phyloP scores from a whole-genome alignment of 2,329 filamentous ascomycete species.

The Pseudocercospora pini-densiflorae region DNA sequence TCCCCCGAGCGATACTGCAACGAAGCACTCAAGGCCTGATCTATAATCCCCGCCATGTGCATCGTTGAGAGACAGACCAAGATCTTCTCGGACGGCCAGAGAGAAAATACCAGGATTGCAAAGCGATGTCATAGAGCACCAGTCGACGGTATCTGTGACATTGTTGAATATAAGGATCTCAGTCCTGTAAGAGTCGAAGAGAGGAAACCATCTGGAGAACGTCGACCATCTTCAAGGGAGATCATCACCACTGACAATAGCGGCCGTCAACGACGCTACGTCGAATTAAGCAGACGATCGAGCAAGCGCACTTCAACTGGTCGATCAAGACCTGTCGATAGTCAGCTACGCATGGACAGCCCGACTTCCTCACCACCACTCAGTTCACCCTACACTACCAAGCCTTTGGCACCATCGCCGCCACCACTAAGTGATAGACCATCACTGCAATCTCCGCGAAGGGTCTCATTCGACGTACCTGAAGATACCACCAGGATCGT shows the following conservation, averaged over 20 bases:
- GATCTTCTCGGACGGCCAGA: constrained; percentile 30
- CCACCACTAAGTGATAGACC: constrained; percentile 18
- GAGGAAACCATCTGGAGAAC: constrained; percentile 21
- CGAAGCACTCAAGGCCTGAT: neutral
- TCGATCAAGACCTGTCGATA: constrained; percentile 16
- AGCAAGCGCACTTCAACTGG: constrained; percentile 30
- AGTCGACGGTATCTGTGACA: constrained; percentile 27
- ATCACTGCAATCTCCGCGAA: constrained; percentile 12
- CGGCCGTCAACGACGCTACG: constrained; percentile 31
- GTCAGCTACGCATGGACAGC: constrained; percentile 26
- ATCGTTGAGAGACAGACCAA: constrained; percentile 37
- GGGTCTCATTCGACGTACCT: constrained; percentile 15
- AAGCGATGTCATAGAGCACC: constrained; percentile 32
- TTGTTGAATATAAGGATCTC: constrained; percentile 24
- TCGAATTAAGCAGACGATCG: constrained; percentile 26
- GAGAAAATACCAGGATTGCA: constrained; percentile 27
- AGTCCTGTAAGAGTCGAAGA: constrained; percentile 29
- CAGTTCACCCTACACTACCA: constrained; percentile 19
- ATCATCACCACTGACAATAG: constrained; percentile 32
- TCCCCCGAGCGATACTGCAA: neutral
- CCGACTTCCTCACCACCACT: constrained; percentile 26
- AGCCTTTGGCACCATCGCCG: constrained; percentile 25
- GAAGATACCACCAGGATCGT: constrained; percentile 19
- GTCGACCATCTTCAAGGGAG: constrained; percentile 20
- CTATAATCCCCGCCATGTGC: constrained; percentile 32